phyloP scores from a whole-genome alignment of 805 yeast species.

The Wickerhamomyces xylosicus region DNA sequence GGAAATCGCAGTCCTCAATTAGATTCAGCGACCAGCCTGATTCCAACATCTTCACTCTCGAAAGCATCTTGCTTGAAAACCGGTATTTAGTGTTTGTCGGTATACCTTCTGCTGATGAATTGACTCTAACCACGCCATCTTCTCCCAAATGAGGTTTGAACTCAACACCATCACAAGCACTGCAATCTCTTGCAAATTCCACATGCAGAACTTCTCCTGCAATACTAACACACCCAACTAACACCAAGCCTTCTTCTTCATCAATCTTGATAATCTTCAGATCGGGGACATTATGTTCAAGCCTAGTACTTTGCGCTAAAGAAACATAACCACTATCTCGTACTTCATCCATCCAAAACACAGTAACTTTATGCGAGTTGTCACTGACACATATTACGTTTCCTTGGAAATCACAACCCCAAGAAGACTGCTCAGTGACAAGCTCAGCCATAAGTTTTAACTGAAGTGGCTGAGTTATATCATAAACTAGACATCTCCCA shows the following conservation, averaged over 20 bases:
- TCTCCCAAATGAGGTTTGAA: too few relatives aligned
- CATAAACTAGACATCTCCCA: constrained; percentile 35
- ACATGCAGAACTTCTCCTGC: too few relatives aligned
- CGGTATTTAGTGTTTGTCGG: too few relatives aligned
- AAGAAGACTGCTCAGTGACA: constrained; percentile 32
- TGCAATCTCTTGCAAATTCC: too few relatives aligned
- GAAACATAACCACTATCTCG: constrained; percentile 1
- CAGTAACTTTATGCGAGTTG: constrained; percentile 36
- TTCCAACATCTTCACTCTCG: constrained; percentile 30
- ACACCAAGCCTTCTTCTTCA: too few relatives aligned
- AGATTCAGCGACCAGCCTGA: constrained; percentile 45
- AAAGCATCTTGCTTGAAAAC: too few relatives aligned
- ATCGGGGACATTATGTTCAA: constrained; percentile 49
- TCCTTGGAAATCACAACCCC: constrained; percentile 49
- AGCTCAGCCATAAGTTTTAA: constrained; percentile 24
- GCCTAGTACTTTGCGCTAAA: constrained; percentile 27
- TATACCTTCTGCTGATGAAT: too few relatives aligned
- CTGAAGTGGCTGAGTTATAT: constrained; percentile 17
- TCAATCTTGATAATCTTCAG: constrained; percentile 27
- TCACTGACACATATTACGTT: constrained; percentile 40
- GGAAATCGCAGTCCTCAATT: constrained; percentile 31
- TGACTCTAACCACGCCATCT: too few relatives aligned
- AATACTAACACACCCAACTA: too few relatives aligned
- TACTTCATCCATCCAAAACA: constrained; percentile 24
- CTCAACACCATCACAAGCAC: too few relatives aligned